These are phyloP conservation scores for Clavariopsis aquatica DNA, from an alignment of 495 filamentous ascomycete species.

Conservation along the genomic window DNA sequence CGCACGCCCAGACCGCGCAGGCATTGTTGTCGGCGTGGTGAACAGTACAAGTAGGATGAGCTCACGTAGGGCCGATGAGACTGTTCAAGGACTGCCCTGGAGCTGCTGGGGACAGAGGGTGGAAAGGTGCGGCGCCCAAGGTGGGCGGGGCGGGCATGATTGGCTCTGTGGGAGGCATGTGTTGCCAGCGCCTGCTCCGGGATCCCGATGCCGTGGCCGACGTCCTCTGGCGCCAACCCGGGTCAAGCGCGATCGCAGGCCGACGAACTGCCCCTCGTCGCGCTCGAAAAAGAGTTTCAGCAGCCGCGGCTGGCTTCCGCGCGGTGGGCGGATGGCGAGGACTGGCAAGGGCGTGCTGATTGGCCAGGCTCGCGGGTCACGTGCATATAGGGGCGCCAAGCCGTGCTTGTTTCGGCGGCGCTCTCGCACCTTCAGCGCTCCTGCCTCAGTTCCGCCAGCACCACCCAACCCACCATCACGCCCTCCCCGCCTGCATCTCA, in stretches of 20 bases:
- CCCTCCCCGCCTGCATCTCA: constrained; percentile 31
- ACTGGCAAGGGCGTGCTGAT: neutral
- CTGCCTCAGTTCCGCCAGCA: constrained; percentile 5
- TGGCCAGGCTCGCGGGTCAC: neutral
- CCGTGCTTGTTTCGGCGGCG: neutral
- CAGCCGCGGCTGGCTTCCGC: neutral
- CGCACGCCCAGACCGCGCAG: no score
- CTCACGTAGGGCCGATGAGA: no score
- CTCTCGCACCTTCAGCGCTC: neutral
- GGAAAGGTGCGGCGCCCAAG: neutral
- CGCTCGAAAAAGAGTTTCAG: constrained; percentile 15
- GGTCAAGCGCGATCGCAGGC: neutral
- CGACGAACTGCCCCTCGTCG: neutral
- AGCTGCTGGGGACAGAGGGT: neutral
- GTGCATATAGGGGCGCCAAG: neutral
- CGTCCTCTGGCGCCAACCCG: constrained; percentile 10
- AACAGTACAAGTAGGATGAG: no score
- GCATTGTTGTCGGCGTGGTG: no score
- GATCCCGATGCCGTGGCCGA: constrained; percentile 14
- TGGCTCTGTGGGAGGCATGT: neutral
- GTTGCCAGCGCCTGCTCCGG: neutral
- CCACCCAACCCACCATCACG: constrained; percentile 17
- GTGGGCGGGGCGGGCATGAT: neutral
- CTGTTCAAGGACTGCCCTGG: neutral
- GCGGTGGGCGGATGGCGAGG: neutral